Base-by-base conservation (phyloP, 805 yeast species). In the Candida chilensis region DNA sequence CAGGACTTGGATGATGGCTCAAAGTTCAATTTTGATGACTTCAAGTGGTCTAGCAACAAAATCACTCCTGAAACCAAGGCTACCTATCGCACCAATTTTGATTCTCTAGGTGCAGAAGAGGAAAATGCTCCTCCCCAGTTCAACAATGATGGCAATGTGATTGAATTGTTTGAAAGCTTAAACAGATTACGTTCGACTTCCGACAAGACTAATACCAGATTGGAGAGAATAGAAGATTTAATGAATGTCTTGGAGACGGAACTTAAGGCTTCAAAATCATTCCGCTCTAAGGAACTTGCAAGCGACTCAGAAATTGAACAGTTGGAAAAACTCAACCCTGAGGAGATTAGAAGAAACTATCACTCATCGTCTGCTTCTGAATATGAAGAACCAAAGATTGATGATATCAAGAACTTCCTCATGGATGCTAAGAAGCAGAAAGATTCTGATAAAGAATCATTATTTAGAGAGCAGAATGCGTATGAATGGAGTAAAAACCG, bases 401-500 rank as follows among this genome's bases (percentile, higher is more conserved):
- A 27, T 10, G 27, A 27, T 4, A 37, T 74, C 15, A 70, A 71
- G 39, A 38, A 36, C 0, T 70, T 63, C 30, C 51, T 76, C 21
- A 46, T 54, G 27, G 48, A 54, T 5, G 67, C 75, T 4, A 68
- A 69, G 34, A 45, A 45, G 12, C 50, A 53, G 13, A 57, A 55
- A 32, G 63, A 62, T 15, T 28, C 38, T 13, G 56, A 55, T 19
- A 64, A 64, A 21, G 71, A 70, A 34, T 54, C 55, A 22, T 42
- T 55, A 24, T 71, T 70, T 41, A 60, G 74, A 21, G 67, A 66
- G 28, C 44, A 54, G 22, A 59, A 61, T 24, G 76, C 79, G 1
- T 72, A 54, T 35, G 78, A 73, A 31, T 71, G 74, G 70, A 60
- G 71, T 24, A 54, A 41, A 21, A 50, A 57, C 25, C 50, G 54